These are phyloP conservation scores for Mallotus japonicus DNA, from an alignment of 441 rosid species.

Conservation along the genomic window DNA sequence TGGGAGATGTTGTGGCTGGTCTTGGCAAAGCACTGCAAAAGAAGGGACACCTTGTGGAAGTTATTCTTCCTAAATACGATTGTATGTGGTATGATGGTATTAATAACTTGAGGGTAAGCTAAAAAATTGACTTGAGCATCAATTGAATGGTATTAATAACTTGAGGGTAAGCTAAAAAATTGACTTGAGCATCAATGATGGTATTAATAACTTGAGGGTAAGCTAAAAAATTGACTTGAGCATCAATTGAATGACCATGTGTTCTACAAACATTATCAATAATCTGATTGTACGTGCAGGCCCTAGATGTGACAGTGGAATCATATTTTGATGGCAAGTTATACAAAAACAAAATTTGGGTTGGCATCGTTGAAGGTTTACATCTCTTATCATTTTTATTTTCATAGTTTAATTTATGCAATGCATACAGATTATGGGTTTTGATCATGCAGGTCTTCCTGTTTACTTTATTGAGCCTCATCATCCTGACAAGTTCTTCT, in stretches of 20 bases:
- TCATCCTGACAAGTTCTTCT: slow-evolving; percentile 90
- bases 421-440: slow-evolving; percentile 32
- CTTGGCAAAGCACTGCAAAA: slow-evolving; percentile 90
- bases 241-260: background rate
- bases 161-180: slow-evolving; percentile 56
- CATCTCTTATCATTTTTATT: slow-evolving; percentile 17
- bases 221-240: slow-evolving; percentile 20
- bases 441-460: slow-evolving; percentile 73
- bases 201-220: slow-evolving; percentile 73
- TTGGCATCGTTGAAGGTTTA: slow-evolving; percentile 83
- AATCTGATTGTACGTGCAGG: slow-evolving; percentile 46
- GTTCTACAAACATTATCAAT: slow-evolving; percentile 5
- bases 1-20: slow-evolving; percentile 95
- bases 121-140: slow-evolving; percentile 12
- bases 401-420: slow-evolving; percentile 15
- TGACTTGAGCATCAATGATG: slow-evolving; percentile 40
- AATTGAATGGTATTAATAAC: slow-evolving; percentile 37
- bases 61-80: slow-evolving; percentile 92
- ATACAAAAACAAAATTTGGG: slow-evolving; percentile 88
- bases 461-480: slow-evolving; percentile 95
- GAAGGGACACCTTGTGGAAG: slow-evolving; percentile 91
- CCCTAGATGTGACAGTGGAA: slow-evolving; percentile 67
- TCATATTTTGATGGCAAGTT: slow-evolving; percentile 87
- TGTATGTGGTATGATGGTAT: slow-evolving; percentile 89
- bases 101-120: slow-evolving; percentile 65